A percentile compares a stretch with the other conserved stretches of the same genome.
Conservation (phyloP, 495 filamentous ascomycete genomes). For the Daldinia loculata region DNA sequence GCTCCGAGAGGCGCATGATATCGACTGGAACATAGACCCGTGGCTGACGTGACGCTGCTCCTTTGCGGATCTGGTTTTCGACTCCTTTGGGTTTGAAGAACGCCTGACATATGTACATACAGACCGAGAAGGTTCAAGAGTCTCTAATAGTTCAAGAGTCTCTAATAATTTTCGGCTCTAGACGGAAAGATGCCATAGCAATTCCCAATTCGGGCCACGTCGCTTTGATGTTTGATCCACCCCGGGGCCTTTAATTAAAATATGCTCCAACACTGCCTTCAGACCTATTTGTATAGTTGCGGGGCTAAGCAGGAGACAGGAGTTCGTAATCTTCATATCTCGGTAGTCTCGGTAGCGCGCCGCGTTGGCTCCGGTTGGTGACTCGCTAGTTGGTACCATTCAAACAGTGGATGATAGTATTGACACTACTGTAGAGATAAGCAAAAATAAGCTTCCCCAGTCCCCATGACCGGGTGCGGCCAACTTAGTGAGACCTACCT, state of each 20-base stretch:
- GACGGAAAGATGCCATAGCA: neutral
- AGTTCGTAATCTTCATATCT: slow-evolving; percentile 14
- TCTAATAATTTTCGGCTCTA: neutral
- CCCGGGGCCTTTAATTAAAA: slow-evolving; percentile 10
- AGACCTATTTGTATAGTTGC: slow-evolving; percentile 3
- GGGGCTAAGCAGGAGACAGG: slow-evolving; percentile 16
- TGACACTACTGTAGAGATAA: too few relatives aligned
- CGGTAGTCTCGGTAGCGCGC: neutral
- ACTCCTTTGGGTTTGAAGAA: neutral
- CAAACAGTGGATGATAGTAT: slow-evolving; percentile 2
- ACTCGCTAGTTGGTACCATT: slow-evolving; percentile 17
- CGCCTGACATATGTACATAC: neutral
- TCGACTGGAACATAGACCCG: neutral
- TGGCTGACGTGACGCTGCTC: neutral
- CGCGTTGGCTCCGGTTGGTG: slow-evolving; percentile 5
- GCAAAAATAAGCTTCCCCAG: slow-evolving; percentile 5
- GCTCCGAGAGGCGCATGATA: neutral
- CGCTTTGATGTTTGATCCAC: slow-evolving; percentile 12
- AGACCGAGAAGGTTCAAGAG: neutral
- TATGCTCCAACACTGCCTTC: slow-evolving; percentile 12
- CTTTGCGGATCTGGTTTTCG: neutral
- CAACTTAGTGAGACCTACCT: slow-evolving; percentile 27
- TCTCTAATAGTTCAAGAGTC: too few relatives aligned
- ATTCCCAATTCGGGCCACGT: slow-evolving; percentile 7
- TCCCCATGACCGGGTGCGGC: slow-evolving; percentile 9